These are phyloP conservation scores for Fusarium penzigii DNA, from an alignment of 2,329 filamentous ascomycete species.

Conservation along the genomic window DNA sequence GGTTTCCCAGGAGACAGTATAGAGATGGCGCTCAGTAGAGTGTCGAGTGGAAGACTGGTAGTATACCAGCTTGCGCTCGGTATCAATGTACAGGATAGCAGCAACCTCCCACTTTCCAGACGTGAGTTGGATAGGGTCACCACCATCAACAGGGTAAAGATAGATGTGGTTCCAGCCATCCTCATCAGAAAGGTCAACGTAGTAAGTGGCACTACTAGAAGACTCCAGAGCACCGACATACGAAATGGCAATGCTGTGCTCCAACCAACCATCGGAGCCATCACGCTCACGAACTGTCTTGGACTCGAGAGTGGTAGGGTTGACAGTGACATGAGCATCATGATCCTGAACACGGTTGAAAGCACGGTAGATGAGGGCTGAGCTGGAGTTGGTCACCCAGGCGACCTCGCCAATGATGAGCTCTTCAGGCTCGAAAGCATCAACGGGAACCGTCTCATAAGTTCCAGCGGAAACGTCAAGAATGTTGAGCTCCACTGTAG, in stretches of 20 bases:
- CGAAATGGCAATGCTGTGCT: constrained; percentile 57
- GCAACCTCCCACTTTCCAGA: constrained; percentile 67
- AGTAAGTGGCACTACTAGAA: constrained; percentile 47
- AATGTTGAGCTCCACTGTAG: constrained; percentile 62
- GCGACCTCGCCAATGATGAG: constrained; percentile 67
- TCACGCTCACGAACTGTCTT: constrained; percentile 57
- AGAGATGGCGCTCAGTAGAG: constrained; percentile 67
- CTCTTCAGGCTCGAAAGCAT: constrained; percentile 60
- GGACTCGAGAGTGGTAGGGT: constrained; percentile 48
- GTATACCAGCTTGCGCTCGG: constrained; percentile 57
- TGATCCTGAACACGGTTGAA: constrained; percentile 70
- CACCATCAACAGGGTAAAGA: constrained; percentile 59
- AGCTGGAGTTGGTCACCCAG: constrained; percentile 64
- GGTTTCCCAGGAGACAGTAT: constrained; percentile 62
- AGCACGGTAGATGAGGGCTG: constrained; percentile 62
- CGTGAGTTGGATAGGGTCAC: constrained; percentile 59
- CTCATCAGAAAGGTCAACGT: constrained; percentile 67
- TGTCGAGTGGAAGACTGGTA: constrained; percentile 66
- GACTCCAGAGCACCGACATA: constrained; percentile 52
- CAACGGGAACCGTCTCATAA: constrained; percentile 48
- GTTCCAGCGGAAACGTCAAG: constrained; percentile 52
- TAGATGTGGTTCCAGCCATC: constrained; percentile 72
- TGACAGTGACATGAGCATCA: constrained; percentile 62
- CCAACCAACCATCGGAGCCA: constrained; percentile 62
- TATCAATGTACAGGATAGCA: constrained; percentile 60